Conservation (phyloP, 1,284 basidiomycete genomes). For the Apiotrichum siamense region DNA sequence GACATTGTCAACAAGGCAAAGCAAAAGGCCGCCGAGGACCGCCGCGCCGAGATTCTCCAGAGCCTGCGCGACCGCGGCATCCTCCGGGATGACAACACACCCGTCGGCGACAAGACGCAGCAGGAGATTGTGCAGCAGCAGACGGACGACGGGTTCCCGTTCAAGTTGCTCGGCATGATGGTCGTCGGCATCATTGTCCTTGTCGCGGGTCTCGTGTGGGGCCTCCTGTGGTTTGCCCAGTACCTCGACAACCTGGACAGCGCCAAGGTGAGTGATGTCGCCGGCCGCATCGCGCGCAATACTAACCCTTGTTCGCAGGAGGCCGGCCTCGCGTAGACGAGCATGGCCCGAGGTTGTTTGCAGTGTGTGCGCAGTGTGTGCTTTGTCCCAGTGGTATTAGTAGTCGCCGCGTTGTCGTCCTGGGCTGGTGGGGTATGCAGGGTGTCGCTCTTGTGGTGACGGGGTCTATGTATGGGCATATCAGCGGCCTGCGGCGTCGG, state of each 20-base stretch:
- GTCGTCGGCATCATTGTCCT: slow-evolving; percentile 1
- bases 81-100: slow-evolving; percentile 5
- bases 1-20: slow-evolving; percentile 28
- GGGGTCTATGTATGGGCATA: too few relatives aligned
- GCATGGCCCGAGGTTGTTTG: too few relatives aligned
- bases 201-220: background rate
- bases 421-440: too few relatives aligned
- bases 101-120: background rate
- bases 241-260: background rate
- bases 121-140: background rate
- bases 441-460: too few relatives aligned
- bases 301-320: too few relatives aligned
- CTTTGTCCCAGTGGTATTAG: too few relatives aligned
- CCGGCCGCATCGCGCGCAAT: too few relatives aligned
- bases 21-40: slow-evolving; percentile 22
- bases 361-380: too few relatives aligned
- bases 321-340: too few relatives aligned
- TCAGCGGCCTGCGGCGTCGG: too few relatives aligned
- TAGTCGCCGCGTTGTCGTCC: too few relatives aligned
- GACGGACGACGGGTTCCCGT: slow-evolving; percentile 5
- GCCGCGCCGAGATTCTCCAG: slow-evolving; percentile 31
- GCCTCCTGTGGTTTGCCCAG: background rate
- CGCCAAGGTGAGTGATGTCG: background rate
- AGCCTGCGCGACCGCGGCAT: slow-evolving; percentile 18
- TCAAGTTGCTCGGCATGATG: background rate